These are phyloP conservation scores for Neospermospora avenae DNA, from an alignment of 2,329 filamentous ascomycete species.

Conservation along the genomic window DNA sequence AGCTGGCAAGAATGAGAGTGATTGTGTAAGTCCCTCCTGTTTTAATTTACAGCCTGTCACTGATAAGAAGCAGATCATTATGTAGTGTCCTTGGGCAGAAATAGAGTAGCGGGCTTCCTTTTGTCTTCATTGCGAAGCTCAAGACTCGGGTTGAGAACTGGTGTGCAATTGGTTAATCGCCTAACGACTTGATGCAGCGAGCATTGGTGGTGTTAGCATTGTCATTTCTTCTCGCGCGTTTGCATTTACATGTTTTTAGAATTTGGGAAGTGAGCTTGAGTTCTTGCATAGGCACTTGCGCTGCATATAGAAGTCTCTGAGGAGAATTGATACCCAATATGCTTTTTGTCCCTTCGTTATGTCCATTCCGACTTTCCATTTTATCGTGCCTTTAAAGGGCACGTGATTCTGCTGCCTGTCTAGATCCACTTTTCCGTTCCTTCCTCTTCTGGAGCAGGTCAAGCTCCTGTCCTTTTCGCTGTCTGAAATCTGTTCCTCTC, in stretches of 20 bases:
- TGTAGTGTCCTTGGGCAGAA: conserved; percentile 21
- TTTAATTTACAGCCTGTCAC: neutral
- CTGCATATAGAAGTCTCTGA: conserved; percentile 3
- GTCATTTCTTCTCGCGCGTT: neutral
- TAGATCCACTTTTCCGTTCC: neutral
- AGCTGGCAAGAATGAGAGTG: conserved; percentile 74
- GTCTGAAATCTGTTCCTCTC: too few species aligned
- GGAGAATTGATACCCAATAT: conserved; percentile 29
- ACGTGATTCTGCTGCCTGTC: neutral
- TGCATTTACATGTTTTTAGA: neutral
- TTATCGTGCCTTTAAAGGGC: neutral
- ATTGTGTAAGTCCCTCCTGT: conserved; percentile 63
- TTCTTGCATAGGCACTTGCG: conserved; percentile 6
- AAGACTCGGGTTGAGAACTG: neutral
- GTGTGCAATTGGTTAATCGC: neutral
- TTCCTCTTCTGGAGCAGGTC: neutral
- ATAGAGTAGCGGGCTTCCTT: neutral
- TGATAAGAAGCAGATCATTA: conserved; percentile 28
- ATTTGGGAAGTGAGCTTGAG: neutral
- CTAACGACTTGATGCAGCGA: conserved; percentile 20
- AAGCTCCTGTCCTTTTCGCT: neutral
- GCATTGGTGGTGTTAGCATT: conserved; percentile 25
- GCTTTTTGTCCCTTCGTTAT: neutral
- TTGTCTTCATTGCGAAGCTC: neutral
- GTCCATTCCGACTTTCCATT: neutral